Evolutionary conservation across 2,329 filamentous ascomycete genomes (phyloP).

Genomic region (Mycosphaerella arachidis): DNA sequence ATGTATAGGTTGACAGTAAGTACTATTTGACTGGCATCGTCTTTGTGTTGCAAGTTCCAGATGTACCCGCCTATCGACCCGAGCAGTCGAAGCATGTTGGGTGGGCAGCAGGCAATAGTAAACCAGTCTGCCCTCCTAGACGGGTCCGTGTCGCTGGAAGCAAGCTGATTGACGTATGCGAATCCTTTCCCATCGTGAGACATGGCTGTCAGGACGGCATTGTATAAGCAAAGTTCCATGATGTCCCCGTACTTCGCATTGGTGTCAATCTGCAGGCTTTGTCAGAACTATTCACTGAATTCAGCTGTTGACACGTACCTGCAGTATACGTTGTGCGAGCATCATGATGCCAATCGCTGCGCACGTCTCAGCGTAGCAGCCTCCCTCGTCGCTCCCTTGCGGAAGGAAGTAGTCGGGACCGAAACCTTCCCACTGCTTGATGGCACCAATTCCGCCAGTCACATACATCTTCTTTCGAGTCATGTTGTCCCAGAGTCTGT

Average conservation of each 20-base stretch:
- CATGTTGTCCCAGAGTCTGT: slow-evolving; percentile 57
- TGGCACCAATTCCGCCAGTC: slow-evolving; percentile 57
- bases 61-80: slow-evolving; percentile 55
- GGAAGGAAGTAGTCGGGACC: slow-evolving; percentile 57
- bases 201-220: slow-evolving; percentile 56
- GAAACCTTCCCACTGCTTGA: slow-evolving; percentile 58
- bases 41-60: slow-evolving; percentile 43
- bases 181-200: slow-evolving; percentile 54
- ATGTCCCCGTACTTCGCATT: slow-evolving; percentile 53
- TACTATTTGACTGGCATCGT: slow-evolving; percentile 33
- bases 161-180: slow-evolving; percentile 59
- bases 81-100: slow-evolving; percentile 54
- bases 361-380: slow-evolving; percentile 60
- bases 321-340: slow-evolving; percentile 54
- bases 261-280: slow-evolving; percentile 42
- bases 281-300: slow-evolving; percentile 10
- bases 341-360: slow-evolving; percentile 59
- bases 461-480: slow-evolving; percentile 58
- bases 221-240: slow-evolving; percentile 59
- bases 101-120: slow-evolving; percentile 57
- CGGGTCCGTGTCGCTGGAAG: slow-evolving; percentile 48
- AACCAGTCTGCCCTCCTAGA: slow-evolving; percentile 56
- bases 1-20: slow-evolving; percentile 58
- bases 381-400: slow-evolving; percentile 56
- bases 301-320: slow-evolving; percentile 30